Conservation (phyloP, 2,329 filamentous ascomycete genomes). For the Verticillium longisporum region DNA sequence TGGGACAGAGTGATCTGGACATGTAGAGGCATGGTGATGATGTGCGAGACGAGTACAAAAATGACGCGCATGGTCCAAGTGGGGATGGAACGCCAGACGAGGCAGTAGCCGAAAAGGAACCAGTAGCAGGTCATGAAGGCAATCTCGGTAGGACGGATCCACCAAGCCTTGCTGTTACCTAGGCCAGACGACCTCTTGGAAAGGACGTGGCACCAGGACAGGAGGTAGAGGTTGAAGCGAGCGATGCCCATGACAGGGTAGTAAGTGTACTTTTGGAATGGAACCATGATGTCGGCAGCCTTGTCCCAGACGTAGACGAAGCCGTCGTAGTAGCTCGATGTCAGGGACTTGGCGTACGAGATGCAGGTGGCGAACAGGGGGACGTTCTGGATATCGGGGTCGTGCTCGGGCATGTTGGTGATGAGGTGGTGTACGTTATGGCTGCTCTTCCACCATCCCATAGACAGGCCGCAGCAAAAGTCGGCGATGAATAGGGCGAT, state of each 20-base stretch:
- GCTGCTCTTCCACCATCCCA: conserved; percentile 64
- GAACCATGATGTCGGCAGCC: conserved; percentile 50
- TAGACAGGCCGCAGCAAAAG: conserved; percentile 58
- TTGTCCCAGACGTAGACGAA: conserved; percentile 57
- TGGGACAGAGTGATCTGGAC: conserved; percentile 67
- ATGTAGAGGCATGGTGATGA: conserved; percentile 61
- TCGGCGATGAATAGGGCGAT: conserved; percentile 58
- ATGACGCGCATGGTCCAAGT: conserved; percentile 48
- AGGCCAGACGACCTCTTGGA: conserved; percentile 47
- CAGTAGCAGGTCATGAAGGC: conserved; percentile 57
- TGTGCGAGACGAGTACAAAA: conserved; percentile 59
- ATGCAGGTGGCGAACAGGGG: conserved; percentile 63
- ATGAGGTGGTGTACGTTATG: conserved; percentile 64
- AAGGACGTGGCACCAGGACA: conserved; percentile 60
- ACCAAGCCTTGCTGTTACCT: conserved; percentile 52
- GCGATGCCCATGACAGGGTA: conserved; percentile 62
- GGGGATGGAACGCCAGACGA: conserved; percentile 54
- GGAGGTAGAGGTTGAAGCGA: conserved; percentile 65
- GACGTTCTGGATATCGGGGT: conserved; percentile 58
- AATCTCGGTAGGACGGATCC: conserved; percentile 62
- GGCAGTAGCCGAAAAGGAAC: conserved; percentile 61
- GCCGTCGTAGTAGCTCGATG: conserved; percentile 57
- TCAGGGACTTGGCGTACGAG: conserved; percentile 56
- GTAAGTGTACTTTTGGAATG: conserved; percentile 60
- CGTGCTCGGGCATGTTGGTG: conserved; percentile 56